Evolutionary conservation across 78 protist species (phyloP).

Genomic region (Planoprotostelium fungivorum): DNA sequence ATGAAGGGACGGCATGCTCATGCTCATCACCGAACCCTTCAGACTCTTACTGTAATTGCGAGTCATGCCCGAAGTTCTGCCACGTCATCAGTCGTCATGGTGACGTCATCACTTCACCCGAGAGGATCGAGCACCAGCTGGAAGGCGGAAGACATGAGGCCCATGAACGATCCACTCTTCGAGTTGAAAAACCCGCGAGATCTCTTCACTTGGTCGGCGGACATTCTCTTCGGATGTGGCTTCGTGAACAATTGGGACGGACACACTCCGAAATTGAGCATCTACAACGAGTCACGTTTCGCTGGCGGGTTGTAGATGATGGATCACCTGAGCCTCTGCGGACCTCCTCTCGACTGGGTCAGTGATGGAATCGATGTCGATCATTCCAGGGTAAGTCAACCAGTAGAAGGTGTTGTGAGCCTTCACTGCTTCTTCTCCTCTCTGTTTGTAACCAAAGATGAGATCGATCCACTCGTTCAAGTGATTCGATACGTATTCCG

Average conservation of each 20-base stretch:
- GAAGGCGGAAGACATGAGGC: neutral
- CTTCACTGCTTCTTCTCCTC: slow-evolving; percentile 62
- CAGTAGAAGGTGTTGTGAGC: slow-evolving; percentile 68
- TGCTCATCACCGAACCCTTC: neutral
- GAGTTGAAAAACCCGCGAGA: neutral
- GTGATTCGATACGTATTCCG: slow-evolving; percentile 71
- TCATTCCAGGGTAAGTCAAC: slow-evolving; percentile 77
- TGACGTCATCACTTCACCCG: neutral
- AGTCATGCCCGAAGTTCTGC: neutral
- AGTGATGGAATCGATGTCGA: slow-evolving; percentile 32
- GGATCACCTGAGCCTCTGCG: slow-evolving; percentile 34
- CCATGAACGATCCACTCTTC: neutral
- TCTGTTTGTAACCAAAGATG: slow-evolving; percentile 86
- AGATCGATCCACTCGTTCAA: slow-evolving; percentile 96
- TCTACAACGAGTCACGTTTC: slow-evolving; percentile 1
- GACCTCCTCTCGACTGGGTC: slow-evolving; percentile 29
- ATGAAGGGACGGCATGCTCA: neutral
- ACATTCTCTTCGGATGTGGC: slow-evolving; percentile 46
- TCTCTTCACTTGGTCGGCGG: neutral
- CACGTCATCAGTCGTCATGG: too few relatives aligned
- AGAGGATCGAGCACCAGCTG: neutral
- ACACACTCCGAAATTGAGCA: slow-evolving; percentile 92
- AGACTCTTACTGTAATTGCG: neutral
- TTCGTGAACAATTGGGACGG: slow-evolving; percentile 88
- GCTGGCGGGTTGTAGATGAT: neutral